A percentile compares a stretch with the other conserved stretches of the same genome.
phyloP scores from a whole-genome alignment of 2,329 filamentous ascomycete genomes.

The Graphium sp. region DNA sequence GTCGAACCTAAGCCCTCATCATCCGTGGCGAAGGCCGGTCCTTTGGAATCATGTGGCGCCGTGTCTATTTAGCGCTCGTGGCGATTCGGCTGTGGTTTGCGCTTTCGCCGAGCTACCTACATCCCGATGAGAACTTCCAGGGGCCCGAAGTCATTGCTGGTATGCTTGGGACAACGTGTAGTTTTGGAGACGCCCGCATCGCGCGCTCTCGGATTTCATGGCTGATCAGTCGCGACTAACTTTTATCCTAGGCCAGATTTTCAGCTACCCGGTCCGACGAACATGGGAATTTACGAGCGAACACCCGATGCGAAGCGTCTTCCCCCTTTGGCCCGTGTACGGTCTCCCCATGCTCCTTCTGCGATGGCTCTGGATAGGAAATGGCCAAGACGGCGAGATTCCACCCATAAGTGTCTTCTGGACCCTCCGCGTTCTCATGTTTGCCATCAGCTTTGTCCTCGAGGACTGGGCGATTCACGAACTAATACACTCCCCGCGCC shows the following conservation, averaged over 20 bases:
- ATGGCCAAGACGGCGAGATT: conserved; percentile 58
- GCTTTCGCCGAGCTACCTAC: conserved; percentile 85
- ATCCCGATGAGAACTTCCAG: conserved; percentile 98
- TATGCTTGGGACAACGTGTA: too few species aligned
- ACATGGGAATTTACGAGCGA: conserved; percentile 95
- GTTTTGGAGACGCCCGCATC: too few species aligned
- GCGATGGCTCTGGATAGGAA: conserved; percentile 82
- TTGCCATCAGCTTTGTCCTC: conserved; percentile 84
- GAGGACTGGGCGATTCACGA: conserved; percentile 97
- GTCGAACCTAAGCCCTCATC: too few species aligned
- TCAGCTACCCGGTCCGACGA: conserved; percentile 72
- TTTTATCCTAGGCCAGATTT: conserved; percentile 57
- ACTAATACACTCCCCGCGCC: conserved; percentile 58
- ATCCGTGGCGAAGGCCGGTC: too few species aligned
- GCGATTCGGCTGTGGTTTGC: conserved; percentile 87
- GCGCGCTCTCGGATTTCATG: too few species aligned
- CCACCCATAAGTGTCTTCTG: conserved; percentile 83
- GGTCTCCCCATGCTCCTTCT: conserved; percentile 85
- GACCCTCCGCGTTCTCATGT: conserved; percentile 79
- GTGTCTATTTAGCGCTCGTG: conserved; percentile 70
- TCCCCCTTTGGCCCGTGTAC: conserved; percentile 91
- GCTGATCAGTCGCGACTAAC: too few species aligned
- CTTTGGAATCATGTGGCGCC: conserved; percentile 70
- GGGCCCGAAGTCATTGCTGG: conserved; percentile 93
- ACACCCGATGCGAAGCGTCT: conserved; percentile 83